Base-by-base conservation (phyloP, 2,329 filamentous ascomycete genomes). In the Colletotrichum sp. region DNA sequence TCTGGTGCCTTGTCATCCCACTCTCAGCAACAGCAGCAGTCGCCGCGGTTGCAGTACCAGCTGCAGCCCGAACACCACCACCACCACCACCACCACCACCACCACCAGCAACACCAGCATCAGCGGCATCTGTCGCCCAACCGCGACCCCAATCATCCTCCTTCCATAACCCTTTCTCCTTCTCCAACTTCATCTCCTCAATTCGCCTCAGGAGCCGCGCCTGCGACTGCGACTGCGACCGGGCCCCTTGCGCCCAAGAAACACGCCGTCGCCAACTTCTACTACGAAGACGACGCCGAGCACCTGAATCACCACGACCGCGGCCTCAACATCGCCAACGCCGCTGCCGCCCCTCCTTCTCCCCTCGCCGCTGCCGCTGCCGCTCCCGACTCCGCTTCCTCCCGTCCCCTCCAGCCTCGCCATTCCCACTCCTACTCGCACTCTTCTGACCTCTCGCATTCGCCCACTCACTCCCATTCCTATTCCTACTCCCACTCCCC, bases 211-310 rank as follows among this genome's bases (percentile, higher is more conserved):
- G 64, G 48, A 28, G 16, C 70, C 34, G 48, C 61, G 32, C 32
- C 68, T 43, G 43, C 69, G 28, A 72, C 48, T 28, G 21, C 69
- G 26, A 48, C 60, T 30, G 65, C 64, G 55, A 55, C 69, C 48
- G 68, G 73, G 68, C 73, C 68, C 63, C 52, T 60, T 30, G 67
- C 65, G 58, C 73, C 75, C 67, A 77, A 77, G 21, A 65, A 67
- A 32, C 72, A 68, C 63, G 65, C 72, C 65, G 75, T 71, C 64
- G 64, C 74, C 71, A 69, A 76, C 70, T 76, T 74, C 58, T 67
- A 48, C 71, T 76, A 72, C 70, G 74, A 76, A 67, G 67, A 61
- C 71, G 72, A 76, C 34, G 38, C 32, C 69, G 69, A 65, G 13
- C 69, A 60, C 30, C 24, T 72, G 10, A 55, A 69, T 30, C 30